Evolutionary conservation across 768 basidiomycete genomes (phyloP).

Genomic region (Amanita phalloides): DNA sequence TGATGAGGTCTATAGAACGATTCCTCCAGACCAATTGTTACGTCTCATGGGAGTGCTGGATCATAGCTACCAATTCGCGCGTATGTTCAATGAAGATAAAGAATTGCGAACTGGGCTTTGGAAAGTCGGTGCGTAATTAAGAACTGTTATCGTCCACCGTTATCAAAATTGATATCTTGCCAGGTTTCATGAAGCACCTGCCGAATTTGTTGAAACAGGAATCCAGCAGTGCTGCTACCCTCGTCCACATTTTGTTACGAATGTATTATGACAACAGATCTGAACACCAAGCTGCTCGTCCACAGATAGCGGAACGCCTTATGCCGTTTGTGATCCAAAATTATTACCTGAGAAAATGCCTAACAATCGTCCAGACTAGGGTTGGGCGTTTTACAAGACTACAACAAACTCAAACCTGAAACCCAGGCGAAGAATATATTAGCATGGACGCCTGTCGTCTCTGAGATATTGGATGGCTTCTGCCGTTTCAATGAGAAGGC

Average conservation of each 20-base stretch:
- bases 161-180: not conserved
- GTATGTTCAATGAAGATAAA: slow-evolving; percentile 97
- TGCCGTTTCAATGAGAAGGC: slow-evolving; percentile 84
- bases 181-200: slow-evolving; percentile 99
- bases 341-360: slow-evolving; percentile 1
- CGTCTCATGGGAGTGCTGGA: slow-evolving; percentile 93
- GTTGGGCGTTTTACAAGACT: slow-evolving; percentile 82
- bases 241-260: slow-evolving; percentile 82
- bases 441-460: slow-evolving; percentile 99
- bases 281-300: slow-evolving; percentile 76
- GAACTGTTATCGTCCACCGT: not conserved
- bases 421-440: slow-evolving; percentile 91
- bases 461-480: slow-evolving; percentile 86
- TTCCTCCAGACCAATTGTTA: slow-evolving; percentile 89
- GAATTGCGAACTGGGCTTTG: slow-evolving; percentile 92
- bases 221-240: slow-evolving; percentile 90
- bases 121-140: slow-evolving; percentile 82
- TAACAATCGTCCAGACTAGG: slow-evolving; percentile 48
- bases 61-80: slow-evolving; percentile 95
- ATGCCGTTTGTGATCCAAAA: slow-evolving; percentile 43
- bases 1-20: slow-evolving; percentile 81
- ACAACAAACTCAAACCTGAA: slow-evolving; percentile 79
- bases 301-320: slow-evolving; percentile 66
- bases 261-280: slow-evolving; percentile 93
- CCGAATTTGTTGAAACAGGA: slow-evolving; percentile 98